These are phyloP conservation scores for Neoboletus subvelutipes DNA, from an alignment of 768 basidiomycete species.

Conservation along the genomic window DNA sequence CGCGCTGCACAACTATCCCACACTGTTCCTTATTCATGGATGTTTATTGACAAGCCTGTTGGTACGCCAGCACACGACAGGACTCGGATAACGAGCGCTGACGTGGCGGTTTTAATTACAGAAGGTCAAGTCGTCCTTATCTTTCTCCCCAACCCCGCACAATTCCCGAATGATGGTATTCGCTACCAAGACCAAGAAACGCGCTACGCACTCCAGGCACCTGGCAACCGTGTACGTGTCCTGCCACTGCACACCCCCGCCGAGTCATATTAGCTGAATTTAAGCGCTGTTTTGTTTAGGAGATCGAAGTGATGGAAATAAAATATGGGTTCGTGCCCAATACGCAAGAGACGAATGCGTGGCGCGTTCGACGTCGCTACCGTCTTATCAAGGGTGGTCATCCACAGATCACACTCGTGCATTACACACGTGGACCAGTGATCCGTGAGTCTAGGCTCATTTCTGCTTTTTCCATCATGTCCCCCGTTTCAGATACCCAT, in stretches of 20 bases:
- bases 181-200: conserved; percentile 74
- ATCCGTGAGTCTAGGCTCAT: conserved; percentile 49
- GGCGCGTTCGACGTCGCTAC: conserved; percentile 67
- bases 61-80: conserved; percentile 42
- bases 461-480: not conserved
- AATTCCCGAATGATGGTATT: conserved; percentile 75
- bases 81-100: not conserved
- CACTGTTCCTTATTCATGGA: conserved; percentile 65
- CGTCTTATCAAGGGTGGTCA: conserved; percentile 74
- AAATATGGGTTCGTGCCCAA: conserved; percentile 79
- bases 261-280: not conserved
- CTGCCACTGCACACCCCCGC: not conserved
- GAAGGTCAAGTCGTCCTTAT: conserved; percentile 70
- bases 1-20: conserved; percentile 58
- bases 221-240: conserved; percentile 55
- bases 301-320: conserved; percentile 72
- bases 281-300: conserved; percentile 39
- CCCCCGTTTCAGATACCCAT: conserved; percentile 21
- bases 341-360: conserved; percentile 58
- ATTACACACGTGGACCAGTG: conserved; percentile 67
- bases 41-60: conserved; percentile 73
- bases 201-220: conserved; percentile 47
- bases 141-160: conserved; percentile 55
- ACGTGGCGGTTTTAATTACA: conserved; percentile 22
- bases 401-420: conserved; percentile 69